A percentile compares a stretch with the other conserved stretches of the same genome.
phyloP scores from a whole-genome alignment of 768 basidiomycete genomes.

The Suillus cothurnatus region DNA sequence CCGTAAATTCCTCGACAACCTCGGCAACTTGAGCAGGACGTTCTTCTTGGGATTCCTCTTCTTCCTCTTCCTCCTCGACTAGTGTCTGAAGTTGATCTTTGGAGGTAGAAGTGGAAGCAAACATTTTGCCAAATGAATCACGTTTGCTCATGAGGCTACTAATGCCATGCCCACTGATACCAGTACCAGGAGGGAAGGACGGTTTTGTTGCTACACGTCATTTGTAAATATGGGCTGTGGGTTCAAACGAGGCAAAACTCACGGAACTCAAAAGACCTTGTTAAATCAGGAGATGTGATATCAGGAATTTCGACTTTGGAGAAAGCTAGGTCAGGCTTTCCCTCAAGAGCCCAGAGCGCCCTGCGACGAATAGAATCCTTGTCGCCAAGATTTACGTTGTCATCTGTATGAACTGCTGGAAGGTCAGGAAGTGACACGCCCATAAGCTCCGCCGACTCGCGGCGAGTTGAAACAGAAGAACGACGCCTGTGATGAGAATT shows the following conservation, averaged over 20 bases:
- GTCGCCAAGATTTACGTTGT: conserved; percentile 68
- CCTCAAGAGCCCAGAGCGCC: conserved; percentile 87
- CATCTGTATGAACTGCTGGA: conserved; percentile 59
- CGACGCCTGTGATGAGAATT: conserved; percentile 83
- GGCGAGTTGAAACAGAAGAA: conserved; percentile 87
- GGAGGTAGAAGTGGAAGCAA: conserved; percentile 57
- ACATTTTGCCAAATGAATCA: conserved; percentile 78
- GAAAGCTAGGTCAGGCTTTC: conserved; percentile 70
- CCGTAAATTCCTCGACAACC: conserved; percentile 15
- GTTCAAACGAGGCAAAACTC: conserved; percentile 33
- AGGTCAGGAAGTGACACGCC: conserved; percentile 74
- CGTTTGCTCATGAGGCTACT: conserved; percentile 61
- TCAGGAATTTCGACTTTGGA: conserved; percentile 86
- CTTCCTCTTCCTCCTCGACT: conserved; percentile 84
- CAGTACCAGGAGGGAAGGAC: conserved; percentile 54
- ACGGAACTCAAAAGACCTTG: conserved; percentile 70
- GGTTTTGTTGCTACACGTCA: conserved; percentile 55
- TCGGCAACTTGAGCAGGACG: conserved; percentile 19
- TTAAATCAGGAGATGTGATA: conserved; percentile 57
- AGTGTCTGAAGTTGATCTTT: conserved; percentile 82
- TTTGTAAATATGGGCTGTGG: conserved; percentile 6
- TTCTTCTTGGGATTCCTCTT: conserved; percentile 16
- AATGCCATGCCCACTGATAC: conserved; percentile 41
- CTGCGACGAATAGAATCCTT: conserved; percentile 80
- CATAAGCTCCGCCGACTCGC: conserved; percentile 91